Evolutionary conservation across 2,329 filamentous ascomycete genomes (phyloP).

Genomic region (Pseudogymnoascus sp.): DNA sequence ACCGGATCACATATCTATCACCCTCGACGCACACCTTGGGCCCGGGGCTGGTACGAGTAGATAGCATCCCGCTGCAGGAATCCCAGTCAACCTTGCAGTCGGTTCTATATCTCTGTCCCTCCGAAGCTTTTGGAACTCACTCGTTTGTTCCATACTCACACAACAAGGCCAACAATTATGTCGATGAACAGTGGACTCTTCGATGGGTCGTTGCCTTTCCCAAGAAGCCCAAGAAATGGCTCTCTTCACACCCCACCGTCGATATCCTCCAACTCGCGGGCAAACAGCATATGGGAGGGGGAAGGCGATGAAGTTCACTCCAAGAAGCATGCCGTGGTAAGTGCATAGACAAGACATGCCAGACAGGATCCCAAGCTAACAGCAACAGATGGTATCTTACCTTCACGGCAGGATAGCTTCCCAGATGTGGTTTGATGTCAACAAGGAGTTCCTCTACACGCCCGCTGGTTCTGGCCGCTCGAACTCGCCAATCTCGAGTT

Average conservation of each 20-base stretch:
- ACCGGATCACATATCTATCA: neutral
- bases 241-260: slow-evolving; percentile 1
- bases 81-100: neutral
- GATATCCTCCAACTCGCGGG: slow-evolving; percentile 10
- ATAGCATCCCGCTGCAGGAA: neutral
- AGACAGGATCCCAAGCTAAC: neutral
- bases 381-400: slow-evolving; percentile 23
- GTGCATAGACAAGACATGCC: neutral
- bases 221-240: slow-evolving; percentile 1
- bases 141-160: neutral
- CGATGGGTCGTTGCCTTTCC: neutral
- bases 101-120: neutral
- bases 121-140: neutral
- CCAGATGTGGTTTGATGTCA: slow-evolving; percentile 21
- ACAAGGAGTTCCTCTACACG: slow-evolving; percentile 10
- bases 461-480: neutral
- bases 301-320: slow-evolving; percentile 22
- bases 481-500: slow-evolving; percentile 4
- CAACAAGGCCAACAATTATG: neutral
- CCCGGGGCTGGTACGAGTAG: neutral
- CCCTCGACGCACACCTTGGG: neutral
- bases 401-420: slow-evolving; percentile 24
- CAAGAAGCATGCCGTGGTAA: slow-evolving; percentile 22
- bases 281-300: slow-evolving; percentile 12
- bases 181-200: neutral